These are phyloP conservation scores for Tylopilus sp. DNA, from an alignment of 768 basidiomycete genomes.

Conservation along the genomic window DNA sequence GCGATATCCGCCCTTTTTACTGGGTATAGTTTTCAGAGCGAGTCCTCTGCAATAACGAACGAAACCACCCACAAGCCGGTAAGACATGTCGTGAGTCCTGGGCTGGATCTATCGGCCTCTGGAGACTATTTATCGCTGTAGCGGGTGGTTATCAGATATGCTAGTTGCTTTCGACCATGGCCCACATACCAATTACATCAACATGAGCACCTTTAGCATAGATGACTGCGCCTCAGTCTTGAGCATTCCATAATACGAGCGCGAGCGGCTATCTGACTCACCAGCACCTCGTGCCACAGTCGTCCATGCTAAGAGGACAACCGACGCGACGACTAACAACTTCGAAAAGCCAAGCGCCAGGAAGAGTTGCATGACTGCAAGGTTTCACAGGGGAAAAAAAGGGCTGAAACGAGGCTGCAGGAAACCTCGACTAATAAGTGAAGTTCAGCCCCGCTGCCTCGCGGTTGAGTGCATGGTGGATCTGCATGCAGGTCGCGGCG, in stretches of 20 bases:
- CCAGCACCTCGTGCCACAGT: constrained; percentile 9
- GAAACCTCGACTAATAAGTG: not conserved
- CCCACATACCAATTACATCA: not conserved
- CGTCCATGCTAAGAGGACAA: constrained; percentile 4
- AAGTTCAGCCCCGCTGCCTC: not conserved
- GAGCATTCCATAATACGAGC: not conserved
- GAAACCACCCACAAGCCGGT: not conserved
- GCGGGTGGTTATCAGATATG: not conserved
- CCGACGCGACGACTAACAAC: not conserved
- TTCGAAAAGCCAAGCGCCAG: not conserved
- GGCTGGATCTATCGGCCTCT: too few species aligned
- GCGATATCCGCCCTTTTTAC: too few species aligned
- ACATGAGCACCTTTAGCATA: not conserved
- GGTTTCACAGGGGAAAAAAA: not conserved
- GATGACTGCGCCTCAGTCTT: constrained; percentile 5
- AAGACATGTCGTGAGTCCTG: not conserved
- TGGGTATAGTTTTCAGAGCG: too few species aligned
- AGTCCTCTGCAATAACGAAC: too few species aligned
- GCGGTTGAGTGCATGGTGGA: not conserved
- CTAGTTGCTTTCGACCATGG: not conserved
- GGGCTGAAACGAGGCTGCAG: not conserved
- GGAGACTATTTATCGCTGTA: not conserved
- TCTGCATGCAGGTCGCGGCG: not conserved
- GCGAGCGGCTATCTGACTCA: not conserved
- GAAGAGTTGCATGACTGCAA: constrained; percentile 5